A percentile compares a stretch with the other conserved stretches of the same genome.
Evolutionary conservation across 1,284 basidiomycete genomes (phyloP).

Genomic region (Veloboletus limbatus): DNA sequence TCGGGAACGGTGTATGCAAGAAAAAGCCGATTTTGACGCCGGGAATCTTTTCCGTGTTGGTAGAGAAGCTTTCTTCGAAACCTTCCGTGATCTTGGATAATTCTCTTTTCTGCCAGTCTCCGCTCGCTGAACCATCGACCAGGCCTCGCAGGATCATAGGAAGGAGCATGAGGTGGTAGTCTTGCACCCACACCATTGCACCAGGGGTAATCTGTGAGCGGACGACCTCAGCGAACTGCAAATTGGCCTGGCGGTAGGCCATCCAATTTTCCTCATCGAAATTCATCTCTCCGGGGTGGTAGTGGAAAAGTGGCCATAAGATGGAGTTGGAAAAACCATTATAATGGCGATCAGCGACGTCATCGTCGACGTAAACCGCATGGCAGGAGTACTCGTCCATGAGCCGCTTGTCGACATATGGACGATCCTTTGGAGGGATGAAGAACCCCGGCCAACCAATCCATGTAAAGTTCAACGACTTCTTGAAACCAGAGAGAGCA

Average conservation of each 20-base stretch:
- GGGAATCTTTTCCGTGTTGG: slow-evolving; percentile 42
- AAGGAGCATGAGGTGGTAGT: slow-evolving; percentile 97
- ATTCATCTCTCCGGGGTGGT: slow-evolving; percentile 98
- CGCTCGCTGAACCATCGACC: slow-evolving; percentile 70
- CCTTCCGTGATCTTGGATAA: slow-evolving; percentile 77
- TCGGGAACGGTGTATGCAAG: slow-evolving; percentile 98
- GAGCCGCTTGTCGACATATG: slow-evolving; percentile 83
- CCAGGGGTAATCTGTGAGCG: slow-evolving; percentile 74
- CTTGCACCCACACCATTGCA: slow-evolving; percentile 98
- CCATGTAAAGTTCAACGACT: slow-evolving; percentile 94
- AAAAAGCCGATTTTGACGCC: slow-evolving; percentile 96
- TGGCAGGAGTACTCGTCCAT: slow-evolving; percentile 96
- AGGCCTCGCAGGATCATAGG: slow-evolving; percentile 91
- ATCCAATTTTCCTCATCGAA: slow-evolving; percentile 99
- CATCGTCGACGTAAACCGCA: slow-evolving; percentile 96
- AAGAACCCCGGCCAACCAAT: slow-evolving; percentile 91
- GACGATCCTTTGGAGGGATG: slow-evolving; percentile 86
- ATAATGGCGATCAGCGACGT: slow-evolving; percentile 96
- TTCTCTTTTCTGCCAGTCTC: slow-evolving; percentile 65
- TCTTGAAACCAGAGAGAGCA: slow-evolving; percentile 93
- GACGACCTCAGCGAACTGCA: slow-evolving; percentile 91
- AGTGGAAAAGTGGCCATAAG: slow-evolving; percentile 99
- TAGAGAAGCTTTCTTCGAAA: slow-evolving; percentile 54
- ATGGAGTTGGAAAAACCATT: slow-evolving; percentile 99
- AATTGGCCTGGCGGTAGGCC: slow-evolving; percentile 96